These are phyloP conservation scores for Epichloe glyceriae DNA, from an alignment of 2,329 filamentous ascomycete species.

Conservation along the genomic window DNA sequence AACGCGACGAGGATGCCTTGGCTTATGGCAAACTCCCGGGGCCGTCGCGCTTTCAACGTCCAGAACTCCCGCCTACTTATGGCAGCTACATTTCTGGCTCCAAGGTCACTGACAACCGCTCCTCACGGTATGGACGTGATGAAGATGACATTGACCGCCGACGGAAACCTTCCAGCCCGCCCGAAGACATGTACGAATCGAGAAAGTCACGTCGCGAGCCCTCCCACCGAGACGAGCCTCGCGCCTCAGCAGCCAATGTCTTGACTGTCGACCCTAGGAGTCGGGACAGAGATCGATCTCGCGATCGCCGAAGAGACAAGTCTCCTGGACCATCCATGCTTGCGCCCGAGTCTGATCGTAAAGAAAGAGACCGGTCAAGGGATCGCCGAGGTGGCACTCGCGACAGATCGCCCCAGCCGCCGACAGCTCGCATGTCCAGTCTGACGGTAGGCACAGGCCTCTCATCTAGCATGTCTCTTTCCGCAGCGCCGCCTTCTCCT, in stretches of 20 bases:
- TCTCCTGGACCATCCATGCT: conserved; percentile 12
- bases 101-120: conserved; percentile 10
- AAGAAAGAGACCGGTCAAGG: conserved; percentile 12
- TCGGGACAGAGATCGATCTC: conserved; percentile 22
- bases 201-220: conserved; percentile 12
- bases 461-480: conserved; percentile 29
- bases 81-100: conserved; percentile 16
- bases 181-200: conserved; percentile 10
- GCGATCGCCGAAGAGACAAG: conserved; percentile 20
- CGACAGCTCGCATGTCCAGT: conserved; percentile 36
- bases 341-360: conserved; percentile 10
- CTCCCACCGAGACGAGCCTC: conserved; percentile 21
- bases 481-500: conserved; percentile 61
- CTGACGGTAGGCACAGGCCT: conserved; percentile 36
- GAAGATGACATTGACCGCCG: conserved; percentile 4
- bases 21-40: conserved; percentile 32
- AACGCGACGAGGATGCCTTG: conserved; percentile 30
- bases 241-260: conserved; percentile 24
- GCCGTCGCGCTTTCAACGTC: conserved; percentile 12
- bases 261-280: conserved; percentile 28
- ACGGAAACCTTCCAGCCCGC: conserved; percentile 4
- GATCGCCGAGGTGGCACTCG: conserved; percentile 24
- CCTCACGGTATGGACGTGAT: conserved; percentile 11
- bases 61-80: conserved; percentile 14
- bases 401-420: conserved; percentile 35